A percentile compares a stretch with the other conserved stretches of the same genome.
Evolutionary conservation across 345 rosid genomes (phyloP).

Genomic region (Salix caprea): DNA sequence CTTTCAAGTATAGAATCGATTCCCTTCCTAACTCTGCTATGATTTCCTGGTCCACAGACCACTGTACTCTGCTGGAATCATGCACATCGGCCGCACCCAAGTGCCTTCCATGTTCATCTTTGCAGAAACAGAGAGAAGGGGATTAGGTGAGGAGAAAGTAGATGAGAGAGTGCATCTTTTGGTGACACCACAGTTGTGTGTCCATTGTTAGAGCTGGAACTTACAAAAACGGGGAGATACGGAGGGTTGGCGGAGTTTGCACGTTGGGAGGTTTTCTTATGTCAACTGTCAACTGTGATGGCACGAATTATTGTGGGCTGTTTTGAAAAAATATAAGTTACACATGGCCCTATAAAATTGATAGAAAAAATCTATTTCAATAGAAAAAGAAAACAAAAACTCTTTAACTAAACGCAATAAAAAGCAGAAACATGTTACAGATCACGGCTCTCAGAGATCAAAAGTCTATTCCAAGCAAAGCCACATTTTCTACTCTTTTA

Average conservation of each 20-base stretch:
- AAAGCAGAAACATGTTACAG: too few species aligned
- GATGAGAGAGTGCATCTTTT: slow-evolving; percentile 61
- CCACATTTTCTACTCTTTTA: background rate
- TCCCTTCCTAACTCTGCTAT: slow-evolving; percentile 64
- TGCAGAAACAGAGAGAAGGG: slow-evolving; percentile 31
- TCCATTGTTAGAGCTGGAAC: background rate
- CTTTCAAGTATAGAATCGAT: slow-evolving; percentile 52
- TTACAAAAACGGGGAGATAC: background rate
- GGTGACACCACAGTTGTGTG: background rate
- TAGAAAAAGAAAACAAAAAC: background rate
- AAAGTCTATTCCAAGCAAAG: background rate
- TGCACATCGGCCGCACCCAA: slow-evolving; percentile 36
- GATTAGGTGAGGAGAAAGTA: slow-evolving; percentile 47
- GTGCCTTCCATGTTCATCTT: background rate
- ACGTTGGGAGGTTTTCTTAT: too few species aligned
- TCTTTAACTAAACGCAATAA: too few species aligned
- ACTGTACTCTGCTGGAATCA: slow-evolving; percentile 52
- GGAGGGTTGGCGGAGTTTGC: too few species aligned
- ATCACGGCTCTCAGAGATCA: background rate
- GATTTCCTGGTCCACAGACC: slow-evolving; percentile 75
- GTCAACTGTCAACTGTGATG: too few species aligned
- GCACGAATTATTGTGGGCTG: too few species aligned
- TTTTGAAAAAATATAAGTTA: background rate
- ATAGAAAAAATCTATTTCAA: background rate
- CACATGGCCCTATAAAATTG: background rate